Conservation (phyloP, 2,329 filamentous ascomycete genomes). For the Metarhizium brunneum region DNA sequence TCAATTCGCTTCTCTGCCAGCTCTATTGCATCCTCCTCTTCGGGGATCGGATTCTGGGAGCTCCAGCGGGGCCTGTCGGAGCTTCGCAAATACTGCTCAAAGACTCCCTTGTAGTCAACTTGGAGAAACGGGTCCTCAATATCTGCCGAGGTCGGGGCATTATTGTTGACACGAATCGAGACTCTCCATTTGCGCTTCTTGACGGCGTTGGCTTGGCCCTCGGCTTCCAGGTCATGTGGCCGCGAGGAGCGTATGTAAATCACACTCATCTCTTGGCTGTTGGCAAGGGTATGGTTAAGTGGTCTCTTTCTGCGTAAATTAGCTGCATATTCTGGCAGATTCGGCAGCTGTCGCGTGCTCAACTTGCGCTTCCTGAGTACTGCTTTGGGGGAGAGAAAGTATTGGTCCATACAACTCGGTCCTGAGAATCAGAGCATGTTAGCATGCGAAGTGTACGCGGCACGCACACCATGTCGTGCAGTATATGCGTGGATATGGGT, state of each 20-base stretch:
- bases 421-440: not conserved
- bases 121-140: slow-evolving; percentile 17
- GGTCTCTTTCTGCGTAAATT: slow-evolving; percentile 3
- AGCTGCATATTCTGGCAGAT: slow-evolving; percentile 5
- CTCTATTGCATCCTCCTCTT: slow-evolving; percentile 8
- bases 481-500: too few species aligned
- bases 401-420: not conserved
- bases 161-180: slow-evolving; percentile 13
- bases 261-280: slow-evolving; percentile 11
- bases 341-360: not conserved
- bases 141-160: slow-evolving; percentile 2
- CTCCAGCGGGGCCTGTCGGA: slow-evolving; percentile 15
- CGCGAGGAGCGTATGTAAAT: slow-evolving; percentile 10
- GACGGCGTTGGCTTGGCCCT: slow-evolving; percentile 1
- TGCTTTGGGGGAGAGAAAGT: not conserved
- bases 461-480: not conserved
- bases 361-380: not conserved
- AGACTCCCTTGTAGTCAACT: slow-evolving; percentile 14
- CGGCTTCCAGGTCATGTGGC: slow-evolving; percentile 4
- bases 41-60: slow-evolving; percentile 8
- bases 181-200: slow-evolving; percentile 14
- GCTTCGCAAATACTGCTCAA: slow-evolving; percentile 17
- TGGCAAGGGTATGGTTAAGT: not conserved
- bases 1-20: slow-evolving; percentile 12
- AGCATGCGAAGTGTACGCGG: not conserved